Evolutionary conservation across 1,284 basidiomycete genomes (phyloP).

Genomic region (Xerocomus nothofagi): DNA sequence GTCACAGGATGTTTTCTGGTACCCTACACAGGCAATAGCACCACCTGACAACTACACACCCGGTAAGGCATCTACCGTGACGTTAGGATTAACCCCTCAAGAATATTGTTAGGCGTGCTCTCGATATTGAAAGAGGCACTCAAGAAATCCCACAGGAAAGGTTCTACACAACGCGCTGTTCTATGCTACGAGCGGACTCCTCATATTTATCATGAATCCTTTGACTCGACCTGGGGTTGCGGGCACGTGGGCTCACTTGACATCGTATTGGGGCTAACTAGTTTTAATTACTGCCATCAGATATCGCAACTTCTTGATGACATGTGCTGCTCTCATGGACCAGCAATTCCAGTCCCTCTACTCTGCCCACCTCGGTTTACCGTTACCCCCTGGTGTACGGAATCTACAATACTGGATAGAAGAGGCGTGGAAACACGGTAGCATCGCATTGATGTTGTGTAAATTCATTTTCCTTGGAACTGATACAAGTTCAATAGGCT

Average conservation of each 20-base stretch:
- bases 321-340: constrained; percentile 68
- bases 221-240: constrained; percentile 73
- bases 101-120: constrained; percentile 61
- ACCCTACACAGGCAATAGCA: constrained; percentile 41
- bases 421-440: constrained; percentile 73
- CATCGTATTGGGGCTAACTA: constrained; percentile 4
- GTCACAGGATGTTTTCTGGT: constrained; percentile 62
- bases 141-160: constrained; percentile 49
- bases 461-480: background rate
- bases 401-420: constrained; percentile 79
- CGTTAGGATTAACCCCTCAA: constrained; percentile 6
- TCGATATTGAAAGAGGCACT: constrained; percentile 61
- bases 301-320: constrained; percentile 88
- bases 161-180: constrained; percentile 57
- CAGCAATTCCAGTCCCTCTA: constrained; percentile 64
- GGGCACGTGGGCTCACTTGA: constrained; percentile 46
- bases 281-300: constrained; percentile 38
- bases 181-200: constrained; percentile 64
- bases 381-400: constrained; percentile 64
- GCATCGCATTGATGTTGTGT: background rate
- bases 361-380: constrained; percentile 53
- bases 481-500: constrained; percentile 49
- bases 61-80: constrained; percentile 43
- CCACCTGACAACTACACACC: constrained; percentile 76
- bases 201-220: constrained; percentile 57